Base-by-base conservation (phyloP, 2,329 filamentous ascomycete genomes). In the Aspergillus ochraceoroseus region DNA sequence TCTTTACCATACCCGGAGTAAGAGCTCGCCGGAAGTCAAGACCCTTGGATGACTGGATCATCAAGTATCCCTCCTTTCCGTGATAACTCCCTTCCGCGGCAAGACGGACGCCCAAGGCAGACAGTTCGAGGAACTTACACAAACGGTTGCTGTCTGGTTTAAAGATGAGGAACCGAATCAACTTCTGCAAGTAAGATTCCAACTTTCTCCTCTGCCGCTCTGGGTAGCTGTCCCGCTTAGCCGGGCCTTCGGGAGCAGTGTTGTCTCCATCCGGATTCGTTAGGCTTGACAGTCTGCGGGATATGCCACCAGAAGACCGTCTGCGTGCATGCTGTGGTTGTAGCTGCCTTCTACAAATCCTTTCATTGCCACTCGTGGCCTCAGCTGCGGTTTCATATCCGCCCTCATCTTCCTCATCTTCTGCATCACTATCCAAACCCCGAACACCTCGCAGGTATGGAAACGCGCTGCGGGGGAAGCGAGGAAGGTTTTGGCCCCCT, bases 121-220 rank as follows among this genome's bases (percentile, higher is more conserved):
- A 98, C 6, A 98, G 72, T 62, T 98, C 92, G 2, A 98, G 72
- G 62, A 98, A 98, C 50, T 94, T 92, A 68, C 92, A 98, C 3
- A 98, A 73, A 7, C 92, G 81, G 57, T 95, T 96, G 67, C 88
- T 95, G 64, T 96, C 90, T 5, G 92, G 82, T 31, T 90, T 80
- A 68, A 98, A 98, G 66, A 98, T 96, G 55, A 98, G 80, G 77
- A 90, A 96, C 39, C 87, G 82, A 45, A 96, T 90, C 81, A 96
- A 87, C 56, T 90, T 85, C 49, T 90, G 87, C 13, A 98, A 71
- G 61, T 98, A 98, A 33, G 81, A 80, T 61, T 96, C 92, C 20
- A 98, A 71, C 60, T 86, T 87, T 54, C 81, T 83, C 41, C 90
- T 79, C 64, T 95, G 89, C 47, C 79, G 81, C 54, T 94, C 87